Evolutionary conservation across 164 flowering plant genomes (phyloP).

Genomic region (Platanus orientalis): DNA sequence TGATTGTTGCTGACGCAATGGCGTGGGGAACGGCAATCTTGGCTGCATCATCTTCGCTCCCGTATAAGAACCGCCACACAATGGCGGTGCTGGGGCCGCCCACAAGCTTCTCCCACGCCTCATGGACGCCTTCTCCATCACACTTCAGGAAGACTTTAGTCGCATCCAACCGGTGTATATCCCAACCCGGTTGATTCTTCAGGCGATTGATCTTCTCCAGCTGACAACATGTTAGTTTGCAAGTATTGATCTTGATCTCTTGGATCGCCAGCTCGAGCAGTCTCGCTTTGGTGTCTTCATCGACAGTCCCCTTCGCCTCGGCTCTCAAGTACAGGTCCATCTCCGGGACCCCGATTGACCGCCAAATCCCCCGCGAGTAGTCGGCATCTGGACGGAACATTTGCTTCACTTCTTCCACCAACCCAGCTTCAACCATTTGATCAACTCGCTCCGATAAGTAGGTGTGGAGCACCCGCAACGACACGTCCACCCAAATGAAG

Average conservation of each 20-base stretch:
- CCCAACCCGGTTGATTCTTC: slow-evolving; percentile 34
- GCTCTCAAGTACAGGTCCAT: slow-evolving; percentile 38
- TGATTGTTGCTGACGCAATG: no score
- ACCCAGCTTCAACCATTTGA: slow-evolving; percentile 54
- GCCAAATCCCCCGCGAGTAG: slow-evolving; percentile 51
- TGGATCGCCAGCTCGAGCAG: slow-evolving; percentile 39
- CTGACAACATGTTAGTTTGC: slow-evolving; percentile 48
- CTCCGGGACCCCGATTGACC: slow-evolving; percentile 77
- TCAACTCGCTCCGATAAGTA: slow-evolving; percentile 59
- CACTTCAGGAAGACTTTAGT: slow-evolving; percentile 45
- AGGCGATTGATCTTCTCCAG: slow-evolving; percentile 55
- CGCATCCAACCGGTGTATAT: slow-evolving; percentile 58
- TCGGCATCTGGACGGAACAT: slow-evolving; percentile 43
- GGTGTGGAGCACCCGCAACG: slow-evolving; percentile 42
- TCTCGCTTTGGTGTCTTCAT: slow-evolving; percentile 13
- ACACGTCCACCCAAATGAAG: slow-evolving; percentile 77
- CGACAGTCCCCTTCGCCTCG: slow-evolving; percentile 13
- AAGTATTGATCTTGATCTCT: slow-evolving; percentile 52
- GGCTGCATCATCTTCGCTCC: not conserved
- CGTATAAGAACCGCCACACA: slow-evolving; percentile 34
- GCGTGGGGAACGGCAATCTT: not conserved
- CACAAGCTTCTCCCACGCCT: slow-evolving; percentile 57
- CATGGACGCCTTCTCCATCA: slow-evolving; percentile 36
- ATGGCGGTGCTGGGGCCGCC: slow-evolving; percentile 31
- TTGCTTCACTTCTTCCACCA: slow-evolving; percentile 48